Conservation (phyloP, 2,329 filamentous ascomycete species). For the Cladophialophora psammophila region DNA sequence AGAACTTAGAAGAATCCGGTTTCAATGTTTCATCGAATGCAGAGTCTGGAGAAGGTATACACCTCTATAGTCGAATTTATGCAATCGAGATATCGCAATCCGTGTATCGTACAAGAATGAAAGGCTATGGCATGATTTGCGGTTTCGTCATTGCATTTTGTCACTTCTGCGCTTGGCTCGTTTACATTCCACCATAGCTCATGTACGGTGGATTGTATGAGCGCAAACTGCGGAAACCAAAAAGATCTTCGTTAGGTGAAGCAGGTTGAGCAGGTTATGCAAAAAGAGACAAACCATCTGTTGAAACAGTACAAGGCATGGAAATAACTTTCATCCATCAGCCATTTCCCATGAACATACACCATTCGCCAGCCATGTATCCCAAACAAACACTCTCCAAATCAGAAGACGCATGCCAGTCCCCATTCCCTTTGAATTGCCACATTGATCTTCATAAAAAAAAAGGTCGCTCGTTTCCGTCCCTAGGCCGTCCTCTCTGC, state of each 20-base stretch:
- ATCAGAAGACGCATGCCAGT: not conserved
- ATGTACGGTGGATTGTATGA: not conserved
- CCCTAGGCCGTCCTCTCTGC: not conserved
- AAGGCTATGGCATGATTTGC: not conserved
- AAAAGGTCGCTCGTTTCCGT: slow-evolving; percentile 1
- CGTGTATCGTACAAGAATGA: not conserved
- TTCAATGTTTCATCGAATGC: not conserved
- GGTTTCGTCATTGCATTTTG: slow-evolving; percentile 15
- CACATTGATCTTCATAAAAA: not conserved
- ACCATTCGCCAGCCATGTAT: not conserved
- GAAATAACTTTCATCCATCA: not conserved
- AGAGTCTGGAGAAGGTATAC: not conserved
- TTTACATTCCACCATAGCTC: not conserved
- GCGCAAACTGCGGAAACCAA: not conserved
- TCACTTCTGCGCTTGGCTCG: not conserved
- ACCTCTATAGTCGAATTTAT: not conserved
- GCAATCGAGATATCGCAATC: not conserved
- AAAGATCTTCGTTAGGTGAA: not conserved
- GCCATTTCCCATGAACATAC: not conserved
- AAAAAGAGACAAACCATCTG: not conserved
- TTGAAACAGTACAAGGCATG: not conserved
- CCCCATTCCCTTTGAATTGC: not conserved
- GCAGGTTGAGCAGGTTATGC: not conserved
- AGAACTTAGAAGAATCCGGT: not conserved
- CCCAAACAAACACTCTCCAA: not conserved